phyloP scores from a whole-genome alignment of 495 filamentous ascomycete genomes.

The Xylaria longipes region DNA sequence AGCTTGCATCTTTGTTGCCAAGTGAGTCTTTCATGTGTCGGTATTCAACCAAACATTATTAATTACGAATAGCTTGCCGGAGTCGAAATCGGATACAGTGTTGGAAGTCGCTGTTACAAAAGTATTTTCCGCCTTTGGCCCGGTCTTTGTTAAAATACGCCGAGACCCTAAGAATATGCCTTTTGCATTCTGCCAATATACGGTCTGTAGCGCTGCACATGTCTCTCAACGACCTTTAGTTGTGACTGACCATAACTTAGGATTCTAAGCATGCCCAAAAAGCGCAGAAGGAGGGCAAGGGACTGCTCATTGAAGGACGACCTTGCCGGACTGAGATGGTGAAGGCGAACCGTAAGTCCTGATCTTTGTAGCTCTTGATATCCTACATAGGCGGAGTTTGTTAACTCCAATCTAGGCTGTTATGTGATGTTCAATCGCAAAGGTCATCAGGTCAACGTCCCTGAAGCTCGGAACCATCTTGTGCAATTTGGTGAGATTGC shows the following conservation, averaged over 20 bases:
- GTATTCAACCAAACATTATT: constrained; percentile 23
- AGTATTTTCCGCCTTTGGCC: constrained; percentile 59
- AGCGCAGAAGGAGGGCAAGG: constrained; percentile 55
- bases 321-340: constrained; percentile 63
- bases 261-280: constrained; percentile 52
- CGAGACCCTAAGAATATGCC: constrained; percentile 64
- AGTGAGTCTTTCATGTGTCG: constrained; percentile 54
- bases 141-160: constrained; percentile 67
- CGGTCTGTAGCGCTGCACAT: constrained; percentile 47
- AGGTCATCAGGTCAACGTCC: constrained; percentile 46
- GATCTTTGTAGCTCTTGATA: neutral
- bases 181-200: constrained; percentile 68
- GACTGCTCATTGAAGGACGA: constrained; percentile 59
- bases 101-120: constrained; percentile 60
- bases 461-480: constrained; percentile 53
- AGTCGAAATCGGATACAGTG: constrained; percentile 53
- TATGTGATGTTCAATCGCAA: constrained; percentile 55
- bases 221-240: neutral
- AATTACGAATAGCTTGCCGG: constrained; percentile 42
- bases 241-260: constrained; percentile 33
- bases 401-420: constrained; percentile 47
- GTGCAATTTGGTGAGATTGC: constrained; percentile 46
- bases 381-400: neutral
- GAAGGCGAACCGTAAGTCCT: constrained; percentile 61
- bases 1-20: constrained; percentile 69